Conservation (phyloP, 805 yeast genomes). For the Metschnikowia matae region DNA sequence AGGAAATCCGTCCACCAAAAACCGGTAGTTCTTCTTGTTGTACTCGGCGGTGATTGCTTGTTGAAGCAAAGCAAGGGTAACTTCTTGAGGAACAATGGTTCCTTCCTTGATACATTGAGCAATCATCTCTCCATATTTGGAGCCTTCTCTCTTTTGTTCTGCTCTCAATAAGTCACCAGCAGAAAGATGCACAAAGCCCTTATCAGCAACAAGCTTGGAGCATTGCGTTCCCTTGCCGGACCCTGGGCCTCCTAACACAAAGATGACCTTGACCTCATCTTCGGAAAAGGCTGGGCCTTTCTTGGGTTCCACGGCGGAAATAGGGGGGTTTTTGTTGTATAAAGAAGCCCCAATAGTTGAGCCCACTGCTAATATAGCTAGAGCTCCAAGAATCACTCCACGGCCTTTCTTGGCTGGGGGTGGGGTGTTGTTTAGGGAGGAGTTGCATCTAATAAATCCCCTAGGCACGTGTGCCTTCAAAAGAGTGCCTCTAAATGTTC, state of each 20-base stretch:
- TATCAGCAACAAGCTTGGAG: conserved; percentile 74
- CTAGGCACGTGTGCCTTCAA: not conserved
- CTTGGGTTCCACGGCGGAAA: conserved; percentile 41
- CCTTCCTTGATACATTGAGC: conserved; percentile 85
- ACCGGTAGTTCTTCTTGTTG: conserved; percentile 51
- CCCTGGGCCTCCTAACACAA: conserved; percentile 96
- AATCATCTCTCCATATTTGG: conserved; percentile 81
- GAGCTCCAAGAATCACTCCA: conserved; percentile 25
- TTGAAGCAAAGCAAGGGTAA: conserved; percentile 78
- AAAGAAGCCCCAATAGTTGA: conserved; percentile 42
- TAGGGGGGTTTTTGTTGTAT: conserved; percentile 42
- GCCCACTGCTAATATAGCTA: conserved; percentile 50
- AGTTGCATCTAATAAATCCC: not conserved
- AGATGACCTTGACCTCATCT: conserved; percentile 72
- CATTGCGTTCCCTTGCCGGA: conserved; percentile 98
- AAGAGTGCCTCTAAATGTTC: not conserved
- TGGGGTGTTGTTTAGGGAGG: conserved; percentile 4
- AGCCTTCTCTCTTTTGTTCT: conserved; percentile 79
- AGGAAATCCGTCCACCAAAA: conserved; percentile 94
- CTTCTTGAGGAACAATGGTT: conserved; percentile 86
- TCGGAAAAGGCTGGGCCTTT: conserved; percentile 47
- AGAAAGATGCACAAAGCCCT: conserved; percentile 78
- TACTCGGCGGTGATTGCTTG: conserved; percentile 65
- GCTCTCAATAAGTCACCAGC: conserved; percentile 97
- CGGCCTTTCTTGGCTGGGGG: conserved; percentile 15